Evolutionary conservation across 805 yeast genomes (phyloP), one percentile per base, ranked within the genome.

Genomic region (Myxozyma nipponensis): DNA sequence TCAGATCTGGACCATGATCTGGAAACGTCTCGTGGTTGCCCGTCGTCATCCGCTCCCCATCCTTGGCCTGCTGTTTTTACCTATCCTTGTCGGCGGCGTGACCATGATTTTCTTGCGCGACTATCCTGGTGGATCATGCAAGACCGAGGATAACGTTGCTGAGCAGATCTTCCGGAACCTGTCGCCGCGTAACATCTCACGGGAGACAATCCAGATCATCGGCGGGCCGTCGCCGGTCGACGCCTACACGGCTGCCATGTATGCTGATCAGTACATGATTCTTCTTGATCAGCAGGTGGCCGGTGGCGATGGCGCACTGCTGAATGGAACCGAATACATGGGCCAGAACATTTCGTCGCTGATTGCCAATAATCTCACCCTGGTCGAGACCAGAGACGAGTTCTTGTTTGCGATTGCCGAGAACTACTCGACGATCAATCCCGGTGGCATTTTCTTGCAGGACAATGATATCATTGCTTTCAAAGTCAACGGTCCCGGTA

Each of bases 381-480:
- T 52, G 5, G 66, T 62, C 15, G 36, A 49, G 26, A 56, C 59
- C 22, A 49, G 41, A n/a, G 54, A 49, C 34, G 54, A 61, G 6
- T 66, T 64, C 42, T 37, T 46, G 42, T 46, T 47, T 4, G 57
- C 45, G 18, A 41, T 67, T 34, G 41, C 40, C 17, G 47, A 49
- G 3, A 65, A 66, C 44, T 60, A 57, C 50, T 34, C 63, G 6
- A 45, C 49, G 9, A 43, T 62, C n/a, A 53, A 52, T 28, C 70
- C 71, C 4, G 71, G 71, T 32, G 71, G 70, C 23, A 39, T 66
- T 4, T 66, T 46, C 32, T 22, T 63, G 22, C 32, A 28, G 32
- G 62, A 60, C 36, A 51, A 56, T 7, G 48, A 60, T 3, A 59
- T 62, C 2, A 49, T 64, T 37, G 68, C 69, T 4, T 65, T 64